These are phyloP conservation scores for Phytopythium chamaehyphon DNA, from an alignment of 352 stramenopile genomes.

Conservation along the genomic window DNA sequence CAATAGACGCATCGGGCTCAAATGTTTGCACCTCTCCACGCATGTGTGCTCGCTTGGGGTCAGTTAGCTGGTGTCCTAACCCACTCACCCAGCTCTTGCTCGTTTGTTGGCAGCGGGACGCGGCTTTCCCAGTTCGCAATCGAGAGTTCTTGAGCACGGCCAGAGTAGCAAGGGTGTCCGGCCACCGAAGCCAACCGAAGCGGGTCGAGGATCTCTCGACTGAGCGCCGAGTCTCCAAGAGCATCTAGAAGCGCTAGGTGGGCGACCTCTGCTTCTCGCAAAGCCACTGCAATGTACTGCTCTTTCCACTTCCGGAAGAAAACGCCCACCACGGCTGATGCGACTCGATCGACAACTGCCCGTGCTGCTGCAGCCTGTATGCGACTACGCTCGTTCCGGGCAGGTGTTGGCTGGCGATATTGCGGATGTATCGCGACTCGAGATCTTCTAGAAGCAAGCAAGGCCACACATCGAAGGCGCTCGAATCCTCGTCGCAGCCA, in stretches of 20 bases:
- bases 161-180: background rate
- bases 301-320: constrained; percentile 48
- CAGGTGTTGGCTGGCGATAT: background rate
- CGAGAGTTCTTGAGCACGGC: background rate
- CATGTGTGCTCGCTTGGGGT: background rate
- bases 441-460: background rate
- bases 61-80: constrained; percentile 1
- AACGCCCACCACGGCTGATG: constrained; percentile 12
- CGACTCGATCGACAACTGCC: constrained; percentile 23
- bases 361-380: constrained; percentile 12
- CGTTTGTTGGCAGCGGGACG: too few species aligned
- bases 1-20: constrained; percentile 7
- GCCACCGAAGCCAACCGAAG: constrained; percentile 2
- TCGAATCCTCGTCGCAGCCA: constrained; percentile 3
- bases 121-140: background rate
- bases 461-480: background rate
- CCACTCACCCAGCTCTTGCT: background rate
- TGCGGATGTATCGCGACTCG: background rate
- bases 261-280: constrained; percentile 33
- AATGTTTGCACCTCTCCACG: background rate
- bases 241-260: constrained; percentile 40
- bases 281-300: constrained; percentile 38
- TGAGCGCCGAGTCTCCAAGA: constrained; percentile 33
- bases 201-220: constrained; percentile 29
- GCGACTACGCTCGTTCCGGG: background rate